phyloP scores from a whole-genome alignment of 2,329 filamentous ascomycete species.

The Penicillium sp. region DNA sequence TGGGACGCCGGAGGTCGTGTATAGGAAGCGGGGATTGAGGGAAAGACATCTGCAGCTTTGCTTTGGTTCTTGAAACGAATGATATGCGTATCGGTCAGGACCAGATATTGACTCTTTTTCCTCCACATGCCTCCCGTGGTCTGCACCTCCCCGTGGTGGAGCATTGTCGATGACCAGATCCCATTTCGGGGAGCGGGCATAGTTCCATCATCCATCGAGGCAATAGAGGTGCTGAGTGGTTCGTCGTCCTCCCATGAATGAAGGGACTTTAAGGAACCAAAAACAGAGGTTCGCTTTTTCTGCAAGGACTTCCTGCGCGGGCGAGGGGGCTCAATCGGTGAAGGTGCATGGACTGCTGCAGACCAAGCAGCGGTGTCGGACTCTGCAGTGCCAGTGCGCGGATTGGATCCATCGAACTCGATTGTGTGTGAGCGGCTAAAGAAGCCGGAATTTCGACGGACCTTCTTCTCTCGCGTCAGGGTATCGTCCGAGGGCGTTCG shows the following conservation, averaged over 20 bases:
- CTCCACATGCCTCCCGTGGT: conserved; percentile 69
- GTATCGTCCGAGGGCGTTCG: conserved; percentile 42
- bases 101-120: conserved; percentile 72
- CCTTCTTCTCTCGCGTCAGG: conserved; percentile 35
- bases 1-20: conserved; percentile 46
- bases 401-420: conserved; percentile 27
- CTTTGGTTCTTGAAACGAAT: conserved; percentile 68
- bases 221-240: conserved; percentile 52
- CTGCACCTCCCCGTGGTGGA: conserved; percentile 70
- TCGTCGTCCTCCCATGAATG: conserved; percentile 56
- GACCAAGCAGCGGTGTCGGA: conserved; percentile 28
- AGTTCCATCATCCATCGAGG: conserved; percentile 52
- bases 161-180: conserved; percentile 50
- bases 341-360: conserved; percentile 22
- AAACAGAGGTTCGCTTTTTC: conserved; percentile 56
- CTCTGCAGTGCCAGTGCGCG: conserved; percentile 30
- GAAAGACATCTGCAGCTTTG: conserved; percentile 66
- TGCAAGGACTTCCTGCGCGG: conserved; percentile 47
- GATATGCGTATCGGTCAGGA: conserved; percentile 68
- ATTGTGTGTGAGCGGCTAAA: conserved; percentile 32
- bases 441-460: conserved; percentile 42
- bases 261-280: conserved; percentile 59
- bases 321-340: conserved; percentile 31
- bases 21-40: conserved; percentile 48
- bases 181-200: conserved; percentile 34